These are phyloP conservation scores for Aspergillus fischeri DNA, from an alignment of 2,329 filamentous ascomycete genomes.

Conservation along the genomic window DNA sequence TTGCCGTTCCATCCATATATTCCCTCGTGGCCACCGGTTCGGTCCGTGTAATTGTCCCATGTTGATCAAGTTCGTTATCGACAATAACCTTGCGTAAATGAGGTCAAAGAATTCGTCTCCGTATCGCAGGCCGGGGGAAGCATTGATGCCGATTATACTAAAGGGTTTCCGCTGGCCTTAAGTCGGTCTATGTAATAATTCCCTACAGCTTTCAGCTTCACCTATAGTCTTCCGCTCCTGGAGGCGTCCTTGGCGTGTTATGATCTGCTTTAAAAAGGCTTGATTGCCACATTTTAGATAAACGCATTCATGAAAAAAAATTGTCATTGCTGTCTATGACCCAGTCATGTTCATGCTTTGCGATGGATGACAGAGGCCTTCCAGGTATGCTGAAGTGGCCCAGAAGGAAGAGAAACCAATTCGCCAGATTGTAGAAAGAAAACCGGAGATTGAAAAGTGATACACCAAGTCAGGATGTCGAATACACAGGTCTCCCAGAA, in stretches of 20 bases:
- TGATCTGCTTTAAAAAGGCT: neutral
- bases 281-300: neutral
- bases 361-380: conserved; percentile 5
- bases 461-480: conserved; percentile 7
- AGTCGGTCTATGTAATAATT: neutral
- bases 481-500: conserved; percentile 1
- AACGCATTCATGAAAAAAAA: conserved; percentile 4
- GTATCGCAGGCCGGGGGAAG: neutral
- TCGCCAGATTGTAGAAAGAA: neutral
- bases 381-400: conserved; percentile 6
- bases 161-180: neutral
- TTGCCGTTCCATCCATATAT: neutral
- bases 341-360: conserved; percentile 14
- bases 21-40: neutral
- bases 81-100: neutral
- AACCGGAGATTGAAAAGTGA: conserved; percentile 1
- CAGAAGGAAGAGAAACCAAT: conserved; percentile 2
- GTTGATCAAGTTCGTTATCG: neutral
- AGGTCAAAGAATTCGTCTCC: neutral
- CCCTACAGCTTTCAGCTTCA: neutral
- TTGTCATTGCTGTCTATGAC: conserved; percentile 19
- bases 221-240: neutral
- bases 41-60: neutral
- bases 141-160: neutral
- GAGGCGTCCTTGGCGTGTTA: neutral